Evolutionary conservation across 768 basidiomycete genomes (phyloP).

Genomic region (Mycena crocata): DNA sequence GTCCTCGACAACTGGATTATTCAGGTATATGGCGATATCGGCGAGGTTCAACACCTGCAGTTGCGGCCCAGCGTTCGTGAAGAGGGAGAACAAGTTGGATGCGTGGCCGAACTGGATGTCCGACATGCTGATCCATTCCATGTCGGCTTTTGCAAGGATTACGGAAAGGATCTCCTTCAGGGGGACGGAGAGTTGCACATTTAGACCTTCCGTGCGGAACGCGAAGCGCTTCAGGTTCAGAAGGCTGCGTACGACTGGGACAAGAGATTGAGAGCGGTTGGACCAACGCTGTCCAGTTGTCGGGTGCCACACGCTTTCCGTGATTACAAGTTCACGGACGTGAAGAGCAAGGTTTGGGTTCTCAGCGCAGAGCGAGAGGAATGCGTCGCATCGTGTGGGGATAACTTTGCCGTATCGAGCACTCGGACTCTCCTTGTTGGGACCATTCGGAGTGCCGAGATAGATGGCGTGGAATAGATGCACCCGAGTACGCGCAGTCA

Average conservation of each 20-base stretch:
- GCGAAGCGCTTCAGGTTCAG: neutral
- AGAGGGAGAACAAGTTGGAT: neutral
- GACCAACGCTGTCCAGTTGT: neutral
- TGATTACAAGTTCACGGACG: neutral
- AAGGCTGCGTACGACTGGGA: neutral
- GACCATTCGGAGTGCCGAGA: neutral
- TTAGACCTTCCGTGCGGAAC: slow-evolving; percentile 1
- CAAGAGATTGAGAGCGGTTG: neutral
- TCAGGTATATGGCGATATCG: neutral
- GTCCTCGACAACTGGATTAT: neutral
- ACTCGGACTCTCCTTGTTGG: neutral
- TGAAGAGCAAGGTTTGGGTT: neutral
- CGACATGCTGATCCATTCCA: neutral
- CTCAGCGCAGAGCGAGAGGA: neutral
- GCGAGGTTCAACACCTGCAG: neutral
- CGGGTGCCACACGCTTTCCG: neutral
- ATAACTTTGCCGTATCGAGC: neutral
- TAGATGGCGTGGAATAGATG: slow-evolving; percentile 6
- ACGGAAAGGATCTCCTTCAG: neutral
- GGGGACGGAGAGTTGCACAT: neutral
- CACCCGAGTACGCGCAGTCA: slow-evolving; percentile 4
- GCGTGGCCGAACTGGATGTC: neutral
- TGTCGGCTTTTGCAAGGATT: neutral
- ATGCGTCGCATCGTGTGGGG: neutral
- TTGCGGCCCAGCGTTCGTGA: neutral